These are phyloP conservation scores for Lipomyces anomalus DNA, from an alignment of 805 yeast genomes.

Conservation along the genomic window DNA sequence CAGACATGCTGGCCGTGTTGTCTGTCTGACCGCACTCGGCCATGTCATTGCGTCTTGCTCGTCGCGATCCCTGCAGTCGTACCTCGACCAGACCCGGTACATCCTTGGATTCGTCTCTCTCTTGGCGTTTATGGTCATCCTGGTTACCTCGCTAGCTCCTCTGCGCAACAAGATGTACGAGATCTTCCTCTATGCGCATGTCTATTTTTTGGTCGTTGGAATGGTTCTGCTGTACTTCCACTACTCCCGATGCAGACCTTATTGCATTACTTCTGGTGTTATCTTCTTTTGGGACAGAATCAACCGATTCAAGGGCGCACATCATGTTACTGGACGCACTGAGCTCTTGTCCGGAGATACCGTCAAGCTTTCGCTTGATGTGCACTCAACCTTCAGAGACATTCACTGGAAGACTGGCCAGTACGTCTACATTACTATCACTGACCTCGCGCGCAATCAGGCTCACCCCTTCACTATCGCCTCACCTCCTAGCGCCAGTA, in stretches of 20 bases:
- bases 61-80: conserved; percentile 10
- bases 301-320: conserved; percentile 22
- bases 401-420: conserved; percentile 26
- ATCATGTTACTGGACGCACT: conserved; percentile 15
- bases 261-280: conserved; percentile 20
- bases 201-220: conserved; percentile 23
- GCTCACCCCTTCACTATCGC: conserved; percentile 26
- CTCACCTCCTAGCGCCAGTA: conserved; percentile 19
- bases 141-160: conserved; percentile 22
- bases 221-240: conserved; percentile 23
- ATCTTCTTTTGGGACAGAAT: conserved; percentile 24
- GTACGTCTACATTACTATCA: conserved; percentile 23
- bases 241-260: conserved; percentile 23
- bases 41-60: conserved; percentile 14
- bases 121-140: conserved; percentile 22
- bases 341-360: conserved; percentile 22
- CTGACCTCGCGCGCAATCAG: conserved; percentile 23
- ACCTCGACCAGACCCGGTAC: conserved; percentile 17
- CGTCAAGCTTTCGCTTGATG: conserved; percentile 20
- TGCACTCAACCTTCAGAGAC: conserved; percentile 22
- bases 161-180: conserved; percentile 23
- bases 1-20: conserved; percentile 25
- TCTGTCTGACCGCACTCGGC: conserved; percentile 24
- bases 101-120: conserved; percentile 20
- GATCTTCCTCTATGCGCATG: conserved; percentile 24